Evolutionary conservation across 345 rosid genomes (phyloP).

Genomic region (Salix viminalis): DNA sequence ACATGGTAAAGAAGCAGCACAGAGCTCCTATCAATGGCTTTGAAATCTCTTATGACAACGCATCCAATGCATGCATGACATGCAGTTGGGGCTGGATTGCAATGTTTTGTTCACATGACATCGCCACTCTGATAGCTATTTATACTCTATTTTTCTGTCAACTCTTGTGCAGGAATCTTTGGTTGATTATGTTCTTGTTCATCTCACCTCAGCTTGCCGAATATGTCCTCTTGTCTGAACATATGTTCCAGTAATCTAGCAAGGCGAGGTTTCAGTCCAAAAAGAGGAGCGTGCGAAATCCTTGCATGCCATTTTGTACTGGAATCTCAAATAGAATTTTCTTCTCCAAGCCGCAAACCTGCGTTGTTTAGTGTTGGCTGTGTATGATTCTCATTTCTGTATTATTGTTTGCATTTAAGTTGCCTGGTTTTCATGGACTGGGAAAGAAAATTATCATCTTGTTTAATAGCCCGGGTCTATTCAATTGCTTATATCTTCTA

Average conservation of each 20-base stretch:
- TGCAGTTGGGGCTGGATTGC: conserved; percentile 75
- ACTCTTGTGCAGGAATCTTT: neutral
- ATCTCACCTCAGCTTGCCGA: neutral
- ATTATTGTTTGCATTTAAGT: neutral
- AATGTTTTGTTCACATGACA: conserved; percentile 94
- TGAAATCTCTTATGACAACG: conserved; percentile 55
- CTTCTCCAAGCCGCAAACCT: neutral
- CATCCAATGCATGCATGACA: conserved; percentile 68
- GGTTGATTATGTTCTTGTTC: neutral
- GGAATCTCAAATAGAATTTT: neutral
- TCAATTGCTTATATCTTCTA: neutral
- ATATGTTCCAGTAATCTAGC: neutral
- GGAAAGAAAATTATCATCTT: neutral
- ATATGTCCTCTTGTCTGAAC: neutral
- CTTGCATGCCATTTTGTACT: neutral
- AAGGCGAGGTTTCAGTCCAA: neutral
- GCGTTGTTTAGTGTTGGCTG: neutral
- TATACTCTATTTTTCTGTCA: neutral
- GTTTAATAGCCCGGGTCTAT: neutral
- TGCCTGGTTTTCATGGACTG: neutral
- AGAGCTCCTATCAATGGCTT: conserved; percentile 71
- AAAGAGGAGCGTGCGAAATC: neutral
- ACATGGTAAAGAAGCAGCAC: conserved; percentile 59
- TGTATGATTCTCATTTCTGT: neutral
- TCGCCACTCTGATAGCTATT: neutral